Percentiles rank a stretch among this genome's conserved stretches.
These are phyloP conservation scores for Aphanomyces cochlioides DNA, from an alignment of 352 stramenopile species.

Conservation along the genomic window DNA sequence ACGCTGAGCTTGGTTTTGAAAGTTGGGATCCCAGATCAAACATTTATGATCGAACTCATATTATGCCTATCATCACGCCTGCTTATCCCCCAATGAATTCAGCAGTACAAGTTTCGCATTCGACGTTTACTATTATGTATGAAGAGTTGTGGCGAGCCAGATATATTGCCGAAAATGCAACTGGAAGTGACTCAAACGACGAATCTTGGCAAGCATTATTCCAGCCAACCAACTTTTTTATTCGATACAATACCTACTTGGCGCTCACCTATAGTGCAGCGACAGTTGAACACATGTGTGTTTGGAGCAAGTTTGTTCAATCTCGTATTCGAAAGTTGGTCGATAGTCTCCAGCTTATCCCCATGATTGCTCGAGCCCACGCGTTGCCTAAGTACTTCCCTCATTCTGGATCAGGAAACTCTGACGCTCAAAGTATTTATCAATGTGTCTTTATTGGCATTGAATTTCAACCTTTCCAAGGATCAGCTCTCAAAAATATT, in stretches of 20 bases:
- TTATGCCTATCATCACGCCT: constrained; percentile 99
- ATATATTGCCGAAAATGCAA: constrained; percentile 62
- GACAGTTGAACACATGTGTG: constrained; percentile 60
- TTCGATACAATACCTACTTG: constrained; percentile 77
- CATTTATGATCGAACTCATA: constrained; percentile 86
- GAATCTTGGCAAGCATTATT: constrained; percentile 66
- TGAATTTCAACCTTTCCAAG: constrained; percentile 49
- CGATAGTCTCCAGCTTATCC: constrained; percentile 66
- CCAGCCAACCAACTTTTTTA: constrained; percentile 76
- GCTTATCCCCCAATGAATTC: constrained; percentile 98
- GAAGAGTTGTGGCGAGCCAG: constrained; percentile 84
- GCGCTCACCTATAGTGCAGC: constrained; percentile 63
- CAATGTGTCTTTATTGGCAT: constrained; percentile 82
- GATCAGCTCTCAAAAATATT: constrained; percentile 3
- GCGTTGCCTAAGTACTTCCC: constrained; percentile 67
- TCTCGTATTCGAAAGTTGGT: constrained; percentile 77
- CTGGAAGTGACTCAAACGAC: constrained; percentile 41
- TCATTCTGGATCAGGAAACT: constrained; percentile 34
- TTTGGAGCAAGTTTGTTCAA: constrained; percentile 79
- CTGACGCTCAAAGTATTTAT: constrained; percentile 38
- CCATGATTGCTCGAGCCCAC: constrained; percentile 53
- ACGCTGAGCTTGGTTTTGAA: constrained; percentile 72
- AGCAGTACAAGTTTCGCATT: constrained; percentile 92
- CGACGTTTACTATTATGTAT: constrained; percentile 91
- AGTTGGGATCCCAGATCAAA: constrained; percentile 86